Evolutionary conservation across 1,139 yeast species (phyloP).

Genomic region (Candida tunisiensis): DNA sequence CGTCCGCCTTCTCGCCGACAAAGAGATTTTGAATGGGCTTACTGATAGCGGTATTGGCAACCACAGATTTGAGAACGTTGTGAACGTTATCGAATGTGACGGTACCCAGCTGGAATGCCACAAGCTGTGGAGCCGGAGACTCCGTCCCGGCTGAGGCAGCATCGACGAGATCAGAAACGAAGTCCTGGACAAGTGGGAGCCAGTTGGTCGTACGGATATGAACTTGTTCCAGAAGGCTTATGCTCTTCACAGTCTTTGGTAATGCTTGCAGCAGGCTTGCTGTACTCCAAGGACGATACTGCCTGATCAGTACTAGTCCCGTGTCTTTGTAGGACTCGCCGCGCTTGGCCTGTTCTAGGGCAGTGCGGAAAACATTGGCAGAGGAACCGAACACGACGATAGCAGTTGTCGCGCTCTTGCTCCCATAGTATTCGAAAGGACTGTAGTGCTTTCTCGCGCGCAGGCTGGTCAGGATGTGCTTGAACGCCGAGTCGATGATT

Average conservation of each 20-base stretch:
- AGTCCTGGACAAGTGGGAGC: constrained; percentile 60
- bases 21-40: constrained; percentile 47
- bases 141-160: constrained; percentile 15
- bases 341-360: too few relatives aligned
- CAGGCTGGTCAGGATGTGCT: too few relatives aligned
- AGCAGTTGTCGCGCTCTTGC: constrained; percentile 28
- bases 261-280: constrained; percentile 30
- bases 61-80: constrained; percentile 31
- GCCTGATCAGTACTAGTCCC: constrained; percentile 40
- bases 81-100: constrained; percentile 28
- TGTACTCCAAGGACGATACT: constrained; percentile 58
- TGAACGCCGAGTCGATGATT: constrained; percentile 12
- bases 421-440: constrained; percentile 26
- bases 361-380: constrained; percentile 27
- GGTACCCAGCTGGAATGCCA: constrained; percentile 42
- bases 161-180: constrained; percentile 42
- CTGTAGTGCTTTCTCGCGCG: too few relatives aligned
- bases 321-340: constrained; percentile 9
- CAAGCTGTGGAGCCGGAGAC: constrained; percentile 27
- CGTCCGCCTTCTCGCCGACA: constrained; percentile 26
- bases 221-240: constrained; percentile 52
- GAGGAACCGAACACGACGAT: constrained; percentile 48
- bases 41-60: constrained; percentile 33
- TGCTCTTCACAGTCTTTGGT: constrained; percentile 38
- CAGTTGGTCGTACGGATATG: constrained; percentile 31